Percentiles rank a stretch among this genome's conserved stretches.
phyloP scores from a whole-genome alignment of 495 filamentous ascomycete species.

The Xylaria venustula region DNA sequence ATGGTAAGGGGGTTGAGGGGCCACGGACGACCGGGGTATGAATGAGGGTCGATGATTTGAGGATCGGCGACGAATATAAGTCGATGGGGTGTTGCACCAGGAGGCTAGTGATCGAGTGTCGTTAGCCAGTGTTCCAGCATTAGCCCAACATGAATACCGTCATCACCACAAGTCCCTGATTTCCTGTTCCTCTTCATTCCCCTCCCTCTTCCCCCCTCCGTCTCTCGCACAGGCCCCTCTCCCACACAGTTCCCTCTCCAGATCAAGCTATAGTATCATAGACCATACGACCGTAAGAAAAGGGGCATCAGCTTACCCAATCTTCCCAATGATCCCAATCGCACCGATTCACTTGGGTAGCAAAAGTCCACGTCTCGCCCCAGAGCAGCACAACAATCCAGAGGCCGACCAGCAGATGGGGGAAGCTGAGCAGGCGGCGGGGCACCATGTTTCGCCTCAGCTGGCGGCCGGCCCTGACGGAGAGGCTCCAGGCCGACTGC shows the following conservation, averaged over 20 bases:
- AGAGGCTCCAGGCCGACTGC: constrained; percentile 25
- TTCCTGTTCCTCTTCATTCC: neutral
- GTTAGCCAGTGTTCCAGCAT: constrained; percentile 11
- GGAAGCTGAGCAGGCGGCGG: constrained; percentile 53
- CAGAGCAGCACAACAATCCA: constrained; percentile 83
- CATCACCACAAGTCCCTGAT: neutral
- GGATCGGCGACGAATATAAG: constrained; percentile 90
- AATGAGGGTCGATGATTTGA: constrained; percentile 96
- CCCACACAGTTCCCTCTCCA: neutral
- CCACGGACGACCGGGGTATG: constrained; percentile 92
- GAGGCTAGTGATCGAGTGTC: constrained; percentile 53
- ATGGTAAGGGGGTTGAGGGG: constrained; percentile 76
- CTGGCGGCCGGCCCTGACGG: constrained; percentile 27
- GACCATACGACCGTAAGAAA: neutral
- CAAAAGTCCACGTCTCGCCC: constrained; percentile 81
- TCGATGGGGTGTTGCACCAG: constrained; percentile 75
- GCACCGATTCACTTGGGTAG: constrained; percentile 65
- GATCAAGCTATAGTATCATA: neutral
- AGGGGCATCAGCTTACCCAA: constrained; percentile 64
- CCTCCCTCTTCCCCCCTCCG: too few species aligned
- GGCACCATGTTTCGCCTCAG: constrained; percentile 42
- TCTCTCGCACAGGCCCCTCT: too few species aligned
- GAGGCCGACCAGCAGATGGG: constrained; percentile 62
- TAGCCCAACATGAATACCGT: neutral
- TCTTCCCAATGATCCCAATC: constrained; percentile 84